Evolutionary conservation across 345 rosid species (phyloP), one percentile per base, ranked within the genome.

Genomic region (Citrus mangshanensis): DNA sequence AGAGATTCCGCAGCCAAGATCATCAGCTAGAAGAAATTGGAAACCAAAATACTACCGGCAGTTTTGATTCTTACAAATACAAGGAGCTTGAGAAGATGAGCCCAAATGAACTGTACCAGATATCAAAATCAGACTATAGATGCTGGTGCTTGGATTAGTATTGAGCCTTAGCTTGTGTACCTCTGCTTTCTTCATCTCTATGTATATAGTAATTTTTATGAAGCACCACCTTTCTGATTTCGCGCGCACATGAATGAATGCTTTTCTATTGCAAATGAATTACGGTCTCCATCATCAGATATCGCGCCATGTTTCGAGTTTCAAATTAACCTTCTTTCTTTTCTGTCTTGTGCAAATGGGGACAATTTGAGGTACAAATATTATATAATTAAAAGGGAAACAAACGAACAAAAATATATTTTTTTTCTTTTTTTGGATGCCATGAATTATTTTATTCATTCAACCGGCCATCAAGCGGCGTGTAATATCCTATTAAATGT

Each of bases 131-230:
- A 55, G 84, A 87, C 78, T 93, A 90, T 58, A 77, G 71, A 38
- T 92, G 95, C 74, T 93, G 98, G 94, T 92, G 96, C 81, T 82
- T 85, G 73, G 95, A 93, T 80, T 74, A 69, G 56, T 40, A 25
- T 55, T 51, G 65, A 51, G 79, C 38, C 79, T 19, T 61, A 64
- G 60, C 46, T 9, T 3, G 10, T 28, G 12, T 12, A 13, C 34
- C 51, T 51, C 32, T 37, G 7, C 49, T 6, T 37, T 82, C 9
- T n/a, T 30, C 13, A 34, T 78, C 22, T 14, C 0, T 19, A 46
- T 22, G 37, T 63, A 55, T 22, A 37, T 51, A 18, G 49, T 51
- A 34, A 13, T 38, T 14, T 67, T 68, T 3, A 7, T 21, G 42
- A 10, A 61, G 40, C 30, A 62, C 8, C n/a, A 2, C 24, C 2